These are phyloP conservation scores for Leptomonas pyrrhocoris DNA, from an alignment of 208 protist genomes.

Conservation along the genomic window DNA sequence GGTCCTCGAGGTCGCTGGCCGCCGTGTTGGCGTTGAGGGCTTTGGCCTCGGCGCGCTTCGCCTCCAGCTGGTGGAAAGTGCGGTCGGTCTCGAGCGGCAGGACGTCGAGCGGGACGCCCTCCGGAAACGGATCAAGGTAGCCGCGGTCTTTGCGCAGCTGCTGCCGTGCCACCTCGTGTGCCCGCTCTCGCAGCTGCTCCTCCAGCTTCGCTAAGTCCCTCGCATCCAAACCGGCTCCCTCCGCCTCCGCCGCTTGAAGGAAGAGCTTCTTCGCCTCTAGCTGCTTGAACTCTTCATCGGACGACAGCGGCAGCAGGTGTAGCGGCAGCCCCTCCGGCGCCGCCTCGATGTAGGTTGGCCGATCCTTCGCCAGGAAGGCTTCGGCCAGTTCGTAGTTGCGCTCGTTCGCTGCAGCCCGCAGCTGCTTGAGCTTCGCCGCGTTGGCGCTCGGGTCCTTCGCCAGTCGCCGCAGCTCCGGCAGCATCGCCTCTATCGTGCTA, in stretches of 20 bases:
- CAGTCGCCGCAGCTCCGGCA: conserved; percentile 69
- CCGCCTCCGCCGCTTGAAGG: conserved; percentile 33
- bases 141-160: conserved; percentile 57
- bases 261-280: conserved; percentile 54
- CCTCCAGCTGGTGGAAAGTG: conserved; percentile 64
- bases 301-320: conserved; percentile 51
- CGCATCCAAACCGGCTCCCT: conserved; percentile 28
- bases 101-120: conserved; percentile 58
- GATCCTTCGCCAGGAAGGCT: conserved; percentile 56
- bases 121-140: conserved; percentile 65
- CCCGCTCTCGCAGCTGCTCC: conserved; percentile 54
- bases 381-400: conserved; percentile 55
- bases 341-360: conserved; percentile 63
- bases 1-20: conserved; percentile 59
- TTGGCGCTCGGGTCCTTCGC: conserved; percentile 63
- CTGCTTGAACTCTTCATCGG: conserved; percentile 58
- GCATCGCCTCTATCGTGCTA: conserved; percentile 42
- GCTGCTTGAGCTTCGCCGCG: conserved; percentile 44
- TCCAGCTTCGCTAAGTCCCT: conserved; percentile 51
- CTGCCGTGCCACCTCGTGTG: conserved; percentile 54
- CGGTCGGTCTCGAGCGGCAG: conserved; percentile 71
- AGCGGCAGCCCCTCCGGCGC: conserved; percentile 58
- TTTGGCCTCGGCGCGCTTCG: conserved; percentile 61
- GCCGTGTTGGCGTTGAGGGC: conserved; percentile 43
- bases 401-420: conserved; percentile 54